Percentiles rank a stretch among this genome's conserved stretches.
These are phyloP conservation scores for Chlorella sp. DNA, from an alignment of 139 green algal species.

Conservation along the genomic window DNA sequence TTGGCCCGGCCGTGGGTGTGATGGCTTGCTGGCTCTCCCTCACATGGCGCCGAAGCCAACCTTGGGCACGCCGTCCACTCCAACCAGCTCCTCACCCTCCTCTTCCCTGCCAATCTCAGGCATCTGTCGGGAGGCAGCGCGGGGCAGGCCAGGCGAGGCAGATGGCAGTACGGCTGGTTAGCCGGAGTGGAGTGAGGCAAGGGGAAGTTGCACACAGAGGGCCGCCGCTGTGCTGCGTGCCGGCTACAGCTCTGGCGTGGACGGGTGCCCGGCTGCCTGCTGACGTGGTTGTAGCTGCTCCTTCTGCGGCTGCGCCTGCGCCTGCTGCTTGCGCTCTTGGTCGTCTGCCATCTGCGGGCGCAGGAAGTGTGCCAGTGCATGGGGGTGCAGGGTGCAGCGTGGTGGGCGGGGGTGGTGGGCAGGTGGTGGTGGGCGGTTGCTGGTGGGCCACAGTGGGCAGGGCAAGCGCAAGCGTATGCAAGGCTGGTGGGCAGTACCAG, in stretches of 20 bases:
- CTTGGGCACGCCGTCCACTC: not conserved
- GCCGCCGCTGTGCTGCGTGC: not conserved
- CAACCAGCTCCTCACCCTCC: not conserved
- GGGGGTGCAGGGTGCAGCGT: not conserved
- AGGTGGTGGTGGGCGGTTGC: not conserved
- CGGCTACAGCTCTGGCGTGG: not conserved
- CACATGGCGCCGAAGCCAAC: constrained; percentile 23
- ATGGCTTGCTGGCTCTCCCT: too few species aligned
- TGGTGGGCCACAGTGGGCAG: not conserved
- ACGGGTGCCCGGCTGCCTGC: not conserved
- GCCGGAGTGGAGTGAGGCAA: not conserved
- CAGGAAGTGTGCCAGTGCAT: not conserved
- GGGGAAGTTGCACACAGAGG: too few species aligned
- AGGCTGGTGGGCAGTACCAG: not conserved
- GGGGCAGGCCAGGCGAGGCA: too few species aligned
- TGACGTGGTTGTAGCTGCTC: not conserved
- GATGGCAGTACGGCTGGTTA: not conserved
- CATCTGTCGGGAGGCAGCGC: not conserved
- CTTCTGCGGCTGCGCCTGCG: not conserved
- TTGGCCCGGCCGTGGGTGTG: too few species aligned
- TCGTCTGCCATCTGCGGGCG: not conserved
- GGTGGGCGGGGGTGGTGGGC: not conserved
- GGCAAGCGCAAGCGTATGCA: not conserved
- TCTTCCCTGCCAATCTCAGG: not conserved
- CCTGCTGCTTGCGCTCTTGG: not conserved